phyloP scores from a whole-genome alignment of 2,329 filamentous ascomycete genomes.

The Knufia fluminis region DNA sequence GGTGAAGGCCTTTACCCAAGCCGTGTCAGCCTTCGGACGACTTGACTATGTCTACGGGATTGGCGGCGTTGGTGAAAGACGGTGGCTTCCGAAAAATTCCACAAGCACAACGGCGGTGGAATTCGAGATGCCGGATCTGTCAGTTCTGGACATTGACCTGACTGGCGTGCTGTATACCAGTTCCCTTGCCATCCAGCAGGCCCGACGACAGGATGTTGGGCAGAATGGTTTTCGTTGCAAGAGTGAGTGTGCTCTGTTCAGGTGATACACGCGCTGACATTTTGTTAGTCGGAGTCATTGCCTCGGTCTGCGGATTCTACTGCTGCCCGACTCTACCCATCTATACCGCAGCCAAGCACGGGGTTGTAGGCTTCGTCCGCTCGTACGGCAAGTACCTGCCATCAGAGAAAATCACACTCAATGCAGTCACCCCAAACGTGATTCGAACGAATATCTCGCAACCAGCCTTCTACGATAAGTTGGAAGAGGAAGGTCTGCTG shows the following conservation, averaged over 20 bases:
- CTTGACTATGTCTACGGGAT: constrained; percentile 35
- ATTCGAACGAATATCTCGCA: constrained; percentile 33
- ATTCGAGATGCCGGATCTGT: constrained; percentile 33
- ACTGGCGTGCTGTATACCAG: constrained; percentile 36
- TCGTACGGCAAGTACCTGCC: constrained; percentile 35
- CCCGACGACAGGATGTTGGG: constrained; percentile 31
- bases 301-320: constrained; percentile 32
- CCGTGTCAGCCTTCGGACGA: constrained; percentile 26
- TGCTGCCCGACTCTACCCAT: constrained; percentile 29
- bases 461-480: constrained; percentile 30
- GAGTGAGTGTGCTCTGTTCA: constrained; percentile 23
- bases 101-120: constrained; percentile 1
- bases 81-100: constrained; percentile 27
- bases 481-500: constrained; percentile 29
- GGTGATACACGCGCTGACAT: neutral
- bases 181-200: constrained; percentile 36
- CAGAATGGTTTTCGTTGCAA: constrained; percentile 31
- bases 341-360: constrained; percentile 34
- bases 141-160: constrained; percentile 33
- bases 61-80: constrained; percentile 34
- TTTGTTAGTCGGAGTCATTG: constrained; percentile 23
- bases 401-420: constrained; percentile 33
- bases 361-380: constrained; percentile 32
- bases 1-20: constrained; percentile 28
- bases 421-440: constrained; percentile 35